Conservation (phyloP, 1,139 yeast genomes). For the Kodamaea arcana region DNA sequence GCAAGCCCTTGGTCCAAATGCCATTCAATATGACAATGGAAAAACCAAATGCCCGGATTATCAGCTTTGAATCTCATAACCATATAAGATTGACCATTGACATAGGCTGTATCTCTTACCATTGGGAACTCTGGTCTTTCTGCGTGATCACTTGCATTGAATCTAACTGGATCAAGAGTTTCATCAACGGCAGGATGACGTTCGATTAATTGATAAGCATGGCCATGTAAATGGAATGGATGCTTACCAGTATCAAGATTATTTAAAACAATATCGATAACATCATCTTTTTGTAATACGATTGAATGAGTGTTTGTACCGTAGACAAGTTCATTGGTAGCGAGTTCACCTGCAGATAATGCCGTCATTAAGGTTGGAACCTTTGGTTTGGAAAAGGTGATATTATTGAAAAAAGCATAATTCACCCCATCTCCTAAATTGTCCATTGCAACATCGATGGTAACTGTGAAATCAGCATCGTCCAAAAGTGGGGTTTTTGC, state of each 20-base stretch:
- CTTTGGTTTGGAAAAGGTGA: conserved; percentile 71
- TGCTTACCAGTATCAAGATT: conserved; percentile 74
- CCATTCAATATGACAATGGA: conserved; percentile 67
- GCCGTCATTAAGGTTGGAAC: conserved; percentile 80
- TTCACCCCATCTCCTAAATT: conserved; percentile 78
- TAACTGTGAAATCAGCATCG: conserved; percentile 64
- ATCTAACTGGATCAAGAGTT: conserved; percentile 33
- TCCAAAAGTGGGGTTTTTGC: conserved; percentile 48
- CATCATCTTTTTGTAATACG: conserved; percentile 66
- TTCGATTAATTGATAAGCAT: conserved; percentile 58
- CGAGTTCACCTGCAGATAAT: conserved; percentile 60
- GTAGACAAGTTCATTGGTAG: conserved; percentile 46
- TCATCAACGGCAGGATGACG: conserved; percentile 34
- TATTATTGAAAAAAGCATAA: conserved; percentile 86
- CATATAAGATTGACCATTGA: conserved; percentile 66
- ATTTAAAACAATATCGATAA: conserved; percentile 64
- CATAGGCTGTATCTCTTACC: conserved; percentile 65
- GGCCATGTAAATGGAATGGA: conserved; percentile 90
- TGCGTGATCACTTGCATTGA: conserved; percentile 34
- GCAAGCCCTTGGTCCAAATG: conserved; percentile 62
- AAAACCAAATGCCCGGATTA: conserved; percentile 62
- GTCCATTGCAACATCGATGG: conserved; percentile 70
- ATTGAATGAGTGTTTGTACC: conserved; percentile 76
- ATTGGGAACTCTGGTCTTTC: conserved; percentile 51
- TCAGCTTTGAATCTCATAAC: conserved; percentile 53